Evolutionary conservation across 495 filamentous ascomycete genomes (phyloP).

Genomic region (Hyaloscypha hepaticicola): DNA sequence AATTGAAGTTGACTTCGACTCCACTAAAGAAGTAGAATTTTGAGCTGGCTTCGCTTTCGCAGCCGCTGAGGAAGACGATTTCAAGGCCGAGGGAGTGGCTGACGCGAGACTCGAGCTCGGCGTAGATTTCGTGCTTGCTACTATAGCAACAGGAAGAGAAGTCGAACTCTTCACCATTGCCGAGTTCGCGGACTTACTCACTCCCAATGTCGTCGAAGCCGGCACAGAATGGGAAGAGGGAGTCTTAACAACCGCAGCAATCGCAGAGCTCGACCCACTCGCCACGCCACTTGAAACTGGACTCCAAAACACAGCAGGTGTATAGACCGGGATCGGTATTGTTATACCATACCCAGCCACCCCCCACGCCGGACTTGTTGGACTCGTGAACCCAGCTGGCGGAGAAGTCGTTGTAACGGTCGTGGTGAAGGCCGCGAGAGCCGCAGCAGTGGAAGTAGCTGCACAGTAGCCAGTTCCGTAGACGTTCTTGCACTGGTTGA

Average conservation of each 20-base stretch:
- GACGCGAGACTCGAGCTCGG: too few relatives aligned
- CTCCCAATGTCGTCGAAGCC: not conserved
- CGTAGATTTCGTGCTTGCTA: not conserved
- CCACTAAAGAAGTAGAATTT: not conserved
- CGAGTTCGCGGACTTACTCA: not conserved
- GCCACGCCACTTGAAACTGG: not conserved
- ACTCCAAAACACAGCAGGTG: conserved; percentile 20
- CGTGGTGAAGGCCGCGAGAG: conserved; percentile 8
- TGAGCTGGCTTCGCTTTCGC: too few relatives aligned
- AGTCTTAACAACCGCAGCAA: not conserved
- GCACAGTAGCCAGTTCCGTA: conserved; percentile 31
- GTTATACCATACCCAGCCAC: conserved; percentile 10
- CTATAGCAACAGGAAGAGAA: not conserved
- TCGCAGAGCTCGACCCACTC: not conserved
- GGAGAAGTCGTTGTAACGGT: not conserved
- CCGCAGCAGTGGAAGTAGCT: conserved; percentile 5
- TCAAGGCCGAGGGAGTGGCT: too few relatives aligned
- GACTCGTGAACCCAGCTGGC: conserved; percentile 27
- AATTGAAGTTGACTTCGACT: not conserved
- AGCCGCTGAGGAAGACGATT: not conserved
- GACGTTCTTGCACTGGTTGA: conserved; percentile 30
- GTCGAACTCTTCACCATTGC: not conserved
- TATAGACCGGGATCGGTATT: conserved; percentile 20
- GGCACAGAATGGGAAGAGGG: not conserved
- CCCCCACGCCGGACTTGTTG: conserved; percentile 10